These are phyloP conservation scores for Emergomyces orientalis DNA, from an alignment of 2,329 filamentous ascomycete genomes.

Conservation along the genomic window DNA sequence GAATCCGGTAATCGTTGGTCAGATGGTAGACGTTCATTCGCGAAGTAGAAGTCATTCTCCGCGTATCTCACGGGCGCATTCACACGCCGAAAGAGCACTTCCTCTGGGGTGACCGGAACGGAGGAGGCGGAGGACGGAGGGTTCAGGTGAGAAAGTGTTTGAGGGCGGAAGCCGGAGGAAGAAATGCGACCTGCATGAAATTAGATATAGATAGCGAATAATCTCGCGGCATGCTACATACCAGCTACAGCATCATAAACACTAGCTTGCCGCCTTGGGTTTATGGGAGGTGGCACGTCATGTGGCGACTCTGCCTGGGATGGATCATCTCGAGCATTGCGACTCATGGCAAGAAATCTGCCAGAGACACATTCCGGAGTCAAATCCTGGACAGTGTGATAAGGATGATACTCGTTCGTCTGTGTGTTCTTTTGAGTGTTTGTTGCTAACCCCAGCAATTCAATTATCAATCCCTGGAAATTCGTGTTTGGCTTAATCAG, in stretches of 20 bases:
- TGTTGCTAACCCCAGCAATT: too few species aligned
- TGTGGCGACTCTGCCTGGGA: background rate
- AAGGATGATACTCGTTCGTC: too few species aligned
- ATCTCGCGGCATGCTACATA: slow-evolving; percentile 19
- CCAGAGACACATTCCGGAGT: background rate
- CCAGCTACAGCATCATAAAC: slow-evolving; percentile 53
- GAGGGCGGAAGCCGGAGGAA: slow-evolving; percentile 27
- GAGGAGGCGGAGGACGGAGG: slow-evolving; percentile 26
- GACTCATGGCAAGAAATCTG: background rate
- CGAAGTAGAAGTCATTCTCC: slow-evolving; percentile 49
- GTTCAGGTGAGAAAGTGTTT: slow-evolving; percentile 19
- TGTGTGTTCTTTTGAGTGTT: background rate
- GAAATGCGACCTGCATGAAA: slow-evolving; percentile 38
- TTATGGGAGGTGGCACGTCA: background rate
- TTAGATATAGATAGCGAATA: slow-evolving; percentile 11
- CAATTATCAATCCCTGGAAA: too few species aligned
- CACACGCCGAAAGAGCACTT: slow-evolving; percentile 47
- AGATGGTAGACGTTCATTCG: slow-evolving; percentile 38
- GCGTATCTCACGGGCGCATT: slow-evolving; percentile 44
- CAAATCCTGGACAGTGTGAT: background rate
- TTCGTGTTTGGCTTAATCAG: too few species aligned
- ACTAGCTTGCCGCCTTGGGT: slow-evolving; percentile 31
- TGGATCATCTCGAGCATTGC: background rate
- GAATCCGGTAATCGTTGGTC: slow-evolving; percentile 42
- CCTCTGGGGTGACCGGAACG: slow-evolving; percentile 45